Base-by-base conservation (phyloP, 2,329 filamentous ascomycete species). In the Ceratocystis lukuohia region DNA sequence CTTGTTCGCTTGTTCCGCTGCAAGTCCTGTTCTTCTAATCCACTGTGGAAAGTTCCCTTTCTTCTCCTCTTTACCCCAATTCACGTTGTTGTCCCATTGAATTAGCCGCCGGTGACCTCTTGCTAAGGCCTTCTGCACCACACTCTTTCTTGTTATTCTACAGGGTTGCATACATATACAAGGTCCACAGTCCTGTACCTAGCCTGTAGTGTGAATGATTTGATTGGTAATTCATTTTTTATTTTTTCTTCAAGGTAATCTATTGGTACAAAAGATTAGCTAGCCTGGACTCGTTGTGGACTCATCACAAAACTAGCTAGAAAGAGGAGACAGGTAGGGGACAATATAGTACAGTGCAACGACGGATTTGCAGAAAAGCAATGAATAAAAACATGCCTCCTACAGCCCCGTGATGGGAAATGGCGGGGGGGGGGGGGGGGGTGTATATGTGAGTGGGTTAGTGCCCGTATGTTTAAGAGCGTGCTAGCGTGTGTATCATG, bases 31-130 rank as follows among this genome's bases (percentile, higher is more conserved):
- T 4, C 30, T 33, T 33, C 30, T 8, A 33, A 33, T 33, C 30
- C 30, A 33, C 30, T 6, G 37, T 41, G 12, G 37, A 15, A 41
- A 41, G 37, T 41, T 41, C 37, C 12, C 37, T 41, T 41, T 15
- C 37, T 57, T 30, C 10, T n/a, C 53, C n/a, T 33, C 12, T 33
- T 7, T 30, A 28, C 30, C 15, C 56, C 28, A 30, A 15, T 30
- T 59, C 7, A 20, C 15, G 28, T 59, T 37, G 53, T 37, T 20
- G 7, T 59, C 56, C 22, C 56, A 1, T 37, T 59, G 28, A n/a
- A 59, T 65, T 67, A 67, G 65, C 65, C 65, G 65, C 65, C 65
- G 28, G 50, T 37, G 53, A 20, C 62, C 65, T 20, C 50, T 33
- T 64, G 25, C 41, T 64, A 30, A 44, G 25, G 63, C 65, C 65